These are phyloP conservation scores for Epipyxis sp. DNA, from an alignment of 108 stramenopile species.

Conservation along the genomic window DNA sequence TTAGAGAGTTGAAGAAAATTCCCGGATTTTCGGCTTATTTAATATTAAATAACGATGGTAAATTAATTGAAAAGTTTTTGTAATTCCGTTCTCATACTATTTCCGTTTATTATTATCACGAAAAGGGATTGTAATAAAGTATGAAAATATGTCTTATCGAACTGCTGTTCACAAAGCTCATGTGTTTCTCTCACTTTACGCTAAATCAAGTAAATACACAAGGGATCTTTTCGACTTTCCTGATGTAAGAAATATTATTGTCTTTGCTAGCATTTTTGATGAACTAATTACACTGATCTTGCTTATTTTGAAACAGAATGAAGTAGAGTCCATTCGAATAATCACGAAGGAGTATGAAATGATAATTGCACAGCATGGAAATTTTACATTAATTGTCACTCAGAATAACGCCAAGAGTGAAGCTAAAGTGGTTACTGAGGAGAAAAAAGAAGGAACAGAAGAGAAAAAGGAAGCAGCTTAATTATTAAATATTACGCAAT, in stretches of 20 bases:
- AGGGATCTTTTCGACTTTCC: constrained; percentile 62
- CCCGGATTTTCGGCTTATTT: constrained; percentile 68
- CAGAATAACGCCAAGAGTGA: constrained; percentile 31
- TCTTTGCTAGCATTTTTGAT: background rate
- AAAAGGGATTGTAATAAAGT: constrained; percentile 69
- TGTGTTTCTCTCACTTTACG: constrained; percentile 64
- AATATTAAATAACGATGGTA: constrained; percentile 71
- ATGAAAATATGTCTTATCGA: constrained; percentile 68
- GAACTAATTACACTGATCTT: background rate
- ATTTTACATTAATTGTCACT: constrained; percentile 65
- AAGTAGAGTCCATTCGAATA: constrained; percentile 68
- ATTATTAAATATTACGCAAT: too few species aligned
- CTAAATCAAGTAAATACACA: constrained; percentile 60
- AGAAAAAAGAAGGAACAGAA: constrained; percentile 13
- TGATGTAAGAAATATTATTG: constrained; percentile 43
- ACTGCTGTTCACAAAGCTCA: constrained; percentile 68
- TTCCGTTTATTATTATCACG: background rate
- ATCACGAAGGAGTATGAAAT: constrained; percentile 70
- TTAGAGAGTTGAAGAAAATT: constrained; percentile 68
- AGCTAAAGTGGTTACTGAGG: background rate
- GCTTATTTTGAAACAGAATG: constrained; percentile 45
- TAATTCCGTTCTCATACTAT: background rate
- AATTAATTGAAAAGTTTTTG: background rate
- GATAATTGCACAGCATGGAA: constrained; percentile 67
- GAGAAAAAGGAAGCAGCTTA: constrained; percentile 21